Percentiles rank a stretch among this genome's conserved stretches.
phyloP scores from a whole-genome alignment of 768 basidiomycete species.

The Coprinopsis strossmayeri region DNA sequence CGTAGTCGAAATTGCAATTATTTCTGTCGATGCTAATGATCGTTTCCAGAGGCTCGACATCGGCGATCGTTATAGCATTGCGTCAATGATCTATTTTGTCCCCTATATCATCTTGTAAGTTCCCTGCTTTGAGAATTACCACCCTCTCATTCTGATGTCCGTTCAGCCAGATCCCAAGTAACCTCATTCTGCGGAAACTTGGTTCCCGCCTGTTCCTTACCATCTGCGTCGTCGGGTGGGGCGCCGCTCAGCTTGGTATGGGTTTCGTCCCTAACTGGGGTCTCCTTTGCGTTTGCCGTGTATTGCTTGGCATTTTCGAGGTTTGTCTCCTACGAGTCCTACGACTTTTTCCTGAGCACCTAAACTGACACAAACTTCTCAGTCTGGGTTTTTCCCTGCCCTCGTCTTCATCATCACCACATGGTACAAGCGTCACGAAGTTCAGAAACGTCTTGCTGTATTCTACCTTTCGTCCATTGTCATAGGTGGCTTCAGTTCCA shows the following conservation, averaged over 20 bases:
- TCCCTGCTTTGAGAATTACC: no score
- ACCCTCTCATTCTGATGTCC: conserved; percentile 2
- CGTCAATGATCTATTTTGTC: conserved; percentile 21
- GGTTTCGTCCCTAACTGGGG: conserved; percentile 25
- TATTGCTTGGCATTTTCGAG: conserved; percentile 23
- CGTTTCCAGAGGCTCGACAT: conserved; percentile 10
- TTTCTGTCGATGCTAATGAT: no score
- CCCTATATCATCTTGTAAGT: conserved; percentile 22
- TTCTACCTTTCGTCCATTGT: background rate
- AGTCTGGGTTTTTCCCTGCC: conserved; percentile 37
- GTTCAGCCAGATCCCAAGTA: conserved; percentile 19
- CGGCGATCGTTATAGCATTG: conserved; percentile 20
- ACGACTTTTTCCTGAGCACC: no score
- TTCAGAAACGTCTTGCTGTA: conserved; percentile 29
- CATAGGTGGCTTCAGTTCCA: background rate
- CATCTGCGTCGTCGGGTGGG: conserved; percentile 24
- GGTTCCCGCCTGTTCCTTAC: conserved; percentile 25
- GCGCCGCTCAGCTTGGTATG: conserved; percentile 26
- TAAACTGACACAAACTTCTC: conserved; percentile 30
- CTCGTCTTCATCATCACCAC: conserved; percentile 35
- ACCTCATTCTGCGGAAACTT: conserved; percentile 21
- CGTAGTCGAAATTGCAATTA: background rate
- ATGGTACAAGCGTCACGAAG: conserved; percentile 38
- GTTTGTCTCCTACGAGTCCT: no score
- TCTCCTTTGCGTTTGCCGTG: conserved; percentile 18